Conservation (phyloP, 352 stramenopile genomes). For the Pythium biforme region DNA sequence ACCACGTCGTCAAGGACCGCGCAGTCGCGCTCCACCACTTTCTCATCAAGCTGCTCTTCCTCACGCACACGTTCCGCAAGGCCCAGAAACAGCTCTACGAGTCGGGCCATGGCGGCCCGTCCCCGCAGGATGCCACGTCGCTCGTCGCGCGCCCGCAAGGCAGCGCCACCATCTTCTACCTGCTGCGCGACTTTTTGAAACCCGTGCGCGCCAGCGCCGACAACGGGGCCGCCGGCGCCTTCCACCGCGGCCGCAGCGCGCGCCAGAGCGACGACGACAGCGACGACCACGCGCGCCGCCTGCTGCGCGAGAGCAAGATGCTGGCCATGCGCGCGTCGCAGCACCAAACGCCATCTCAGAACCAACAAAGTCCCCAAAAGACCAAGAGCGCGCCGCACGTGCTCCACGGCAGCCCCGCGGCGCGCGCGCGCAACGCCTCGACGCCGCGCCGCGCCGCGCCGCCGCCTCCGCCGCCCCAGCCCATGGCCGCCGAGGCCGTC, state of each 20-base stretch:
- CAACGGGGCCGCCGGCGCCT: slow-evolving; percentile 4
- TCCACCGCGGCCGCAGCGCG: neutral
- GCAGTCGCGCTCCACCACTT: slow-evolving; percentile 74
- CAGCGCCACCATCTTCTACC: slow-evolving; percentile 60
- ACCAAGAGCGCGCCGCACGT: slow-evolving; percentile 24
- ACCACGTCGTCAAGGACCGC: slow-evolving; percentile 72
- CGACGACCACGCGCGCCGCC: slow-evolving; percentile 19
- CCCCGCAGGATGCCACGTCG: slow-evolving; percentile 27
- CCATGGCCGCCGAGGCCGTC: slow-evolving; percentile 16
- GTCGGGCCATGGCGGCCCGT: slow-evolving; percentile 8
- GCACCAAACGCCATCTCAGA: slow-evolving; percentile 10
- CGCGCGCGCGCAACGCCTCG: slow-evolving; percentile 1
- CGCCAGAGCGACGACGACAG: slow-evolving; percentile 34
- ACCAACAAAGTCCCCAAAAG: slow-evolving; percentile 2
- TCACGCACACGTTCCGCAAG: slow-evolving; percentile 77
- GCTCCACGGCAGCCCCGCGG: neutral
- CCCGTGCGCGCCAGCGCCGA: slow-evolving; percentile 29
- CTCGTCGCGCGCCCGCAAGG: slow-evolving; percentile 44
- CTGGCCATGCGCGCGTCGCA: slow-evolving; percentile 43
- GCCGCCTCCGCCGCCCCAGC: slow-evolving; percentile 8
- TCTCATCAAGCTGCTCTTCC: slow-evolving; percentile 66
- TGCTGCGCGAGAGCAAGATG: slow-evolving; percentile 77
- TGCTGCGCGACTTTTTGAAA: slow-evolving; percentile 75
- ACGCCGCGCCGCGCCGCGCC: slow-evolving; percentile 15
- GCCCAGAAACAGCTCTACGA: slow-evolving; percentile 65